phyloP scores from a whole-genome alignment of 179 eudicot genomes.

The Spinacia oleracea region DNA sequence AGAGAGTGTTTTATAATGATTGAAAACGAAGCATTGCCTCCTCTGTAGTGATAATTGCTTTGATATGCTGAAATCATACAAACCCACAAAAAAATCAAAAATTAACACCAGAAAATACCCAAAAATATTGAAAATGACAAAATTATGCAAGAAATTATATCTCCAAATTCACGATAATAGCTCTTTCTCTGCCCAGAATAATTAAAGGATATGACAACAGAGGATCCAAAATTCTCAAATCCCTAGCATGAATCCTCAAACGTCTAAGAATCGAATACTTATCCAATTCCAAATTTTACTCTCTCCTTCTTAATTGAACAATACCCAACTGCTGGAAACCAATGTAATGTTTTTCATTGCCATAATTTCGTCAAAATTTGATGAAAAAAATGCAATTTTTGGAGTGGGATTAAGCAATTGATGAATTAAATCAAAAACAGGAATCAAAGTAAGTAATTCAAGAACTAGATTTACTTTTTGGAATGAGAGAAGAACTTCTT shows the following conservation, averaged over 20 bases:
- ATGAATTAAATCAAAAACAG: too few species aligned
- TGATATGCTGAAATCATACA: constrained; percentile 62
- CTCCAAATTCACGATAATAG: constrained; percentile 91
- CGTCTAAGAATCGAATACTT: constrained; percentile 74
- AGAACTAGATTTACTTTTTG: too few species aligned
- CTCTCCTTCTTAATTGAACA: constrained; percentile 46
- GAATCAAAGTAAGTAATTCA: too few species aligned
- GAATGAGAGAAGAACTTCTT: too few species aligned
- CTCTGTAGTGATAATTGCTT: constrained; percentile 85
- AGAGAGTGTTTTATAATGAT: not conserved
- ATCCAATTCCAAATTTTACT: constrained; percentile 63
- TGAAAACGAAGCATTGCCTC: constrained; percentile 51
- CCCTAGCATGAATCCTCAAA: constrained; percentile 72
- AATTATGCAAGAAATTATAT: constrained; percentile 22
- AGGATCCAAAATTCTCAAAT: constrained; percentile 83
- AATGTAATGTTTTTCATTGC: constrained; percentile 43
- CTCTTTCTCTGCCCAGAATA: constrained; percentile 73
- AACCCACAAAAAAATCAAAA: constrained; percentile 10
- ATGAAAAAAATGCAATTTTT: too few species aligned
- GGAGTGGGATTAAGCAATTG: too few species aligned
- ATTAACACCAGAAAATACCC: not conserved
- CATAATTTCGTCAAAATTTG: not conserved
- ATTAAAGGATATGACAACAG: constrained; percentile 80
- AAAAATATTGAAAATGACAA: not conserved
- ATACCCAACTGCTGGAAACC: constrained; percentile 60